Base-by-base conservation (phyloP, 352 stramenopile genomes). In the Phytophthora europaea region DNA sequence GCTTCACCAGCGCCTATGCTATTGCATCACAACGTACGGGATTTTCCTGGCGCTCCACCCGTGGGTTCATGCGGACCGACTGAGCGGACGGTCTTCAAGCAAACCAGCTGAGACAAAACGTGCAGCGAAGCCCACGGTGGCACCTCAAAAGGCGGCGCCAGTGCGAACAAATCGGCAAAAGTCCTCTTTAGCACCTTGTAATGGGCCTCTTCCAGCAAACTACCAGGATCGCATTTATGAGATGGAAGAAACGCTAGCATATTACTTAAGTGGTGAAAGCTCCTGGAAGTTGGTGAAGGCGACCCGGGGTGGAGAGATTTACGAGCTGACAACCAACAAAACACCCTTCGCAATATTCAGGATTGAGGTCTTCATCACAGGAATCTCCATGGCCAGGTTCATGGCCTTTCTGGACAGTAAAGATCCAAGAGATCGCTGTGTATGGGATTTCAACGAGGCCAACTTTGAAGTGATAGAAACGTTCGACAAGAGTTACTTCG, bases 401-500 rank as follows among this genome's bases (percentile, higher is more conserved):
- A 61, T 92, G 60, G 51, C 23, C 10, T 89, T 82, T 23, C 60
- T 92, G 52, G 61, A 83, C 56, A 81, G 73, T 62, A 88, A 75
- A 40, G 66, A 82, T 52, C 63, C 77, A 8, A 79, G 74, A 45
- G 63, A 87, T 57, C 82, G 82, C 20, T 40, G 60, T 3, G 64
- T 85, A 13, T 92, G 84, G 84, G 81, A 92, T 70, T 61, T 79
- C 26, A 88, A 88, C 64, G 70, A 85, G 43, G 81, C 74, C 12
- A 71, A 76, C 28, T 87, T 87, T 68, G 73, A 84, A 52, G 72
- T 89, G 12, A 73, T 90, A 28, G 80, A 92, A 53, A 73, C 65
- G 3, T 85, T 83, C 54, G 67, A 79, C 55, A 73, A 18, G 36
- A 68, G 54, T 43, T 38, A 72, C 10, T 26, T 59, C 13, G 45